A percentile compares a stretch with the other conserved stretches of the same genome.
Conservation (phyloP, 2,329 filamentous ascomycete species). For the Gremmenia infestans region DNA sequence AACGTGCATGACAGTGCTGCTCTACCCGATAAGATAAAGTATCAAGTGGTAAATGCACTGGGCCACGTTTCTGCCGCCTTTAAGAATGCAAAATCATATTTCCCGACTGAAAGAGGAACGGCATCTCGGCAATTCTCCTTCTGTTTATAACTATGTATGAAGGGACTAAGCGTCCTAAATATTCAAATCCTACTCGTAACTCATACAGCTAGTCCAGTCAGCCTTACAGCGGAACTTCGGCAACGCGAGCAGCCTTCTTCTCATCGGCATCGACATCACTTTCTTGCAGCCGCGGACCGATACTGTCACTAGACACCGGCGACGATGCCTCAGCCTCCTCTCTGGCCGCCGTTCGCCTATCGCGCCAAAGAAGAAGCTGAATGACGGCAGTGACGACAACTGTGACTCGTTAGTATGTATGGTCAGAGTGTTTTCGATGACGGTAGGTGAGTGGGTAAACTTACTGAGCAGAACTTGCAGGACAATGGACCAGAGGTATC, state of each 20-base stretch:
- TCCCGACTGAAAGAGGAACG: too few species aligned
- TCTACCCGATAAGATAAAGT: too few species aligned
- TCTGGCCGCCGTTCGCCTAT: slow-evolving; percentile 14
- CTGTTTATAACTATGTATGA: too few species aligned
- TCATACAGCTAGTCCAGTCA: too few species aligned
- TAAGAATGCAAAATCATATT: too few species aligned
- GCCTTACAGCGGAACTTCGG: not conserved
- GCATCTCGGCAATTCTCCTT: too few species aligned
- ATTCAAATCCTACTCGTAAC: too few species aligned
- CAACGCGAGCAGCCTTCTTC: slow-evolving; percentile 9
- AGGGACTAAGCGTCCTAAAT: too few species aligned
- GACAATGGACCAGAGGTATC: slow-evolving; percentile 35
- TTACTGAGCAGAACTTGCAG: slow-evolving; percentile 33
- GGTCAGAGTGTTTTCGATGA: not conserved
- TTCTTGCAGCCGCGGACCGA: not conserved
- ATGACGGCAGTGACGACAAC: slow-evolving; percentile 28
- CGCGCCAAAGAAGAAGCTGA: slow-evolving; percentile 30
- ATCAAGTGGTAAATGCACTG: too few species aligned
- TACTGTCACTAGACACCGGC: slow-evolving; percentile 1
- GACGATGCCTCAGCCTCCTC: not conserved
- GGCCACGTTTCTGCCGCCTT: too few species aligned
- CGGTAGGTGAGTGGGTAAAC: slow-evolving; percentile 5
- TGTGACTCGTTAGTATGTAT: slow-evolving; percentile 2
- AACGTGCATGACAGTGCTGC: too few species aligned
- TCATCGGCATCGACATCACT: slow-evolving; percentile 10